Base-by-base conservation (phyloP, 139 green algal species). In the Tetradesmus lagerheimii region DNA sequence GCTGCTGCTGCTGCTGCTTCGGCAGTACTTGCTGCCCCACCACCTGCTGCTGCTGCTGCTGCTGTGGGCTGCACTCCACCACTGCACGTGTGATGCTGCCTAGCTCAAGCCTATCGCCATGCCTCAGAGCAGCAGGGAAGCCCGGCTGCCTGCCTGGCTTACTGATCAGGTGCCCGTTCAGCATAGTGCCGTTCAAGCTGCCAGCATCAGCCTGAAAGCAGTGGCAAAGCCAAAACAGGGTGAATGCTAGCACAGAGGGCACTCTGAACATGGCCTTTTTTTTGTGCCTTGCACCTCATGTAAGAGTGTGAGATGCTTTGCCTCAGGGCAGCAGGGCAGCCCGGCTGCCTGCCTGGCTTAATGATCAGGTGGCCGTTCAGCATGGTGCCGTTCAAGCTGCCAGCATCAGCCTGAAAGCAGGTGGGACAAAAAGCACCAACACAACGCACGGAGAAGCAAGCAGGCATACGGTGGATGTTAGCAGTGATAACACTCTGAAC, bases 371-470 rank as follows among this genome's bases (percentile, higher is more conserved):
- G 76, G 9, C 94, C 93, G 80, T 96, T 96, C 18, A 98, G 85
- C 12, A 79, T 81, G 16, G 94, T 97, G 91, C 96, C 96, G 84
- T 98, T 98, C 27, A 98, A 77, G 53, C 93, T 96, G 62, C 96
- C 96, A 4, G 93, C 80, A 67, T 97, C 95, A 31, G 82, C 77
- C 90, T 88, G 94, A 79, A 81, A 88, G 76, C 43, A 78, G 34
- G 39, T n/a, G n/a, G n/a, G n/a, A n/a, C n/a, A n/a, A n/a, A n/a
- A n/a, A n/a, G n/a, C n/a, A n/a, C n/a, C n/a, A n/a, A n/a, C n/a
- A n/a, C n/a, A n/a, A n/a, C n/a, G n/a, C n/a, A n/a, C n/a, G n/a
- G n/a, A n/a, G n/a, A n/a, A n/a, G n/a, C n/a, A n/a, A n/a, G n/a
- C n/a, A n/a, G n/a, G n/a, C n/a, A n/a, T n/a, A n/a, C n/a, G n/a